Percentiles rank a stretch among this genome's conserved stretches.
Conservation (phyloP, 768 basidiomycete genomes). For the Sporobolomyces pararoseus region DNA sequence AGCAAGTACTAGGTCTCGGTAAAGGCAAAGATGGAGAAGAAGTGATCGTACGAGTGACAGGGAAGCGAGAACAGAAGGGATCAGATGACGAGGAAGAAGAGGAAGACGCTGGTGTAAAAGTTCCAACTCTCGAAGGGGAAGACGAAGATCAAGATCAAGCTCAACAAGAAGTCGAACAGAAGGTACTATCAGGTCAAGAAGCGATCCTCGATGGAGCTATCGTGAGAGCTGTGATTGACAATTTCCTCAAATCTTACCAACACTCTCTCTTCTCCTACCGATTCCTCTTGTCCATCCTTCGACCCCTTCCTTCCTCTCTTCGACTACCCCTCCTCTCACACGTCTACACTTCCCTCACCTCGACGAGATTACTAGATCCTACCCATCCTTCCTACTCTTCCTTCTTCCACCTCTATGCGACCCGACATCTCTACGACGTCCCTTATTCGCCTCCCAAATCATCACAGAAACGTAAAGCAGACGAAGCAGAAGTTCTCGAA, state of each 20-base stretch:
- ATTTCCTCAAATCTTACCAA: slow-evolving; percentile 57
- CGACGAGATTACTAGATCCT: slow-evolving; percentile 31
- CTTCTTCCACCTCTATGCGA: slow-evolving; percentile 32
- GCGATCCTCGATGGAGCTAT: slow-evolving; percentile 74
- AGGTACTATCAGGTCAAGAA: slow-evolving; percentile 56
- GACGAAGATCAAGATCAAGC: slow-evolving; percentile 37
- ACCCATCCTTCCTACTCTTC: slow-evolving; percentile 22
- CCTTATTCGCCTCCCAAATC: slow-evolving; percentile 24
- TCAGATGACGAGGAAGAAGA: slow-evolving; percentile 45
- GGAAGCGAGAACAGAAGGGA: neutral
- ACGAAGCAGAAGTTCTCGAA: slow-evolving; percentile 51
- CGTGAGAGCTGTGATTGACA: slow-evolving; percentile 69
- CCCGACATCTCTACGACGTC: slow-evolving; percentile 37
- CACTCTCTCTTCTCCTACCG: slow-evolving; percentile 47
- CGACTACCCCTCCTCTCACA: slow-evolving; percentile 50
- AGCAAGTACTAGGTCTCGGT: slow-evolving; percentile 40
- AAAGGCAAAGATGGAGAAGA: slow-evolving; percentile 25
- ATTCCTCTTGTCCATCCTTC: slow-evolving; percentile 53
- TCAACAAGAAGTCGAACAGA: slow-evolving; percentile 53
- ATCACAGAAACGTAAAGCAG: slow-evolving; percentile 44
- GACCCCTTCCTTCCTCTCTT: slow-evolving; percentile 51
- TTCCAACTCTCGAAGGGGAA: neutral
- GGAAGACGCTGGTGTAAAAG: neutral
- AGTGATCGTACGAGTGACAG: slow-evolving; percentile 26
- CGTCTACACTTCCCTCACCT: slow-evolving; percentile 53